A percentile compares a stretch with the other conserved stretches of the same genome.
These are phyloP conservation scores for Diplodia sapinea DNA, from an alignment of 2,329 filamentous ascomycete species.

Conservation along the genomic window DNA sequence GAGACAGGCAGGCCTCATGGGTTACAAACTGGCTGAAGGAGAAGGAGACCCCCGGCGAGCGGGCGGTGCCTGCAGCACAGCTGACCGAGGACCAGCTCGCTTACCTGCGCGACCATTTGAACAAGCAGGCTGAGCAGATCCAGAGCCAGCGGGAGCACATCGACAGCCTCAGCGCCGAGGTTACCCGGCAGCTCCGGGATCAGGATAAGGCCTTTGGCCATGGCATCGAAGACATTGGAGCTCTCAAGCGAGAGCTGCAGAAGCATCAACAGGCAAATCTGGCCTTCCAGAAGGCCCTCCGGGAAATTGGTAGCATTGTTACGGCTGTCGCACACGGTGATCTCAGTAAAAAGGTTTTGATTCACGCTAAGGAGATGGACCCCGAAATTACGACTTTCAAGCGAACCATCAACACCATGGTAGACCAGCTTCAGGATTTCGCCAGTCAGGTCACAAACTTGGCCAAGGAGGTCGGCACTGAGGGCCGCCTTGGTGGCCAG, in stretches of 20 bases:
- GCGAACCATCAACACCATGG: slow-evolving; percentile 98
- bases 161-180: slow-evolving; percentile 81
- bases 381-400: slow-evolving; percentile 98
- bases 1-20: slow-evolving; percentile 48
- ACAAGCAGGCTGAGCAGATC: slow-evolving; percentile 91
- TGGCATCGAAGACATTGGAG: slow-evolving; percentile 82
- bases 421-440: slow-evolving; percentile 96
- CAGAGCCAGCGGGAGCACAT: slow-evolving; percentile 86
- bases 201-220: slow-evolving; percentile 82
- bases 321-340: slow-evolving; percentile 95
- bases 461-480: slow-evolving; percentile 93
- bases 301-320: slow-evolving; percentile 96
- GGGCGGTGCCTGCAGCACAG: slow-evolving; percentile 56
- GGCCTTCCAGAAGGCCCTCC: slow-evolving; percentile 95
- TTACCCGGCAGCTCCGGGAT: slow-evolving; percentile 82
- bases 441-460: slow-evolving; percentile 95
- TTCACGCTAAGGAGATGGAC: slow-evolving; percentile 96
- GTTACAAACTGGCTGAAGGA: slow-evolving; percentile 61
- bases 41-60: slow-evolving; percentile 55
- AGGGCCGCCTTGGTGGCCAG: slow-evolving; percentile 91
- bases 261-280: slow-evolving; percentile 98
- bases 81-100: slow-evolving; percentile 83
- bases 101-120: slow-evolving; percentile 86
- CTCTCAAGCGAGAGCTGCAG: slow-evolving; percentile 88
- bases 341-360: slow-evolving; percentile 93